A percentile compares a stretch with the other conserved stretches of the same genome.
Conservation (phyloP, 345 rosid species). For the Gossypium herbaceum region DNA sequence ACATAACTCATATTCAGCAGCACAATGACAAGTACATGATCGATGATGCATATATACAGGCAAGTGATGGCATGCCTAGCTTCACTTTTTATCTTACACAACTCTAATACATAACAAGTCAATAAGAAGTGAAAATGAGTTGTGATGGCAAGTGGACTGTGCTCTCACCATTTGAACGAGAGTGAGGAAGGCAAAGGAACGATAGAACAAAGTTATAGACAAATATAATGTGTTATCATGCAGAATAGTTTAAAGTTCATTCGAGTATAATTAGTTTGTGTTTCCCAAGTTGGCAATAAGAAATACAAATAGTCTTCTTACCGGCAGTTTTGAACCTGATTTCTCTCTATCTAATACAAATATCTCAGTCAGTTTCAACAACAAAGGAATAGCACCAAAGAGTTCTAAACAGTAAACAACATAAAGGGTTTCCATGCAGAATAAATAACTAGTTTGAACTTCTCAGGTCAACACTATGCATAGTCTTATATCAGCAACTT, state of each 20-base stretch:
- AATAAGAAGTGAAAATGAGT: neutral
- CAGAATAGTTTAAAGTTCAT: neutral
- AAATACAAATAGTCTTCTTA: neutral
- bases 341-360: neutral
- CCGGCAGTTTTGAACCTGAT: neutral
- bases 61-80: neutral
- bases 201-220: neutral
- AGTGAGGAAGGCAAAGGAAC: neutral
- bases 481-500: neutral
- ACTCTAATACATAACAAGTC: neutral
- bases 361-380: neutral
- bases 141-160: neutral
- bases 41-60: neutral
- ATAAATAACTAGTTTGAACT: neutral
- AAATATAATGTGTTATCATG: neutral
- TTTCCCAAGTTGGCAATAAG: neutral
- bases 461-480: neutral
- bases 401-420: neutral
- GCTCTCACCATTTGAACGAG: neutral
- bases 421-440: neutral
- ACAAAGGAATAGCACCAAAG: neutral
- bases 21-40: neutral
- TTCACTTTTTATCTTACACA: neutral
- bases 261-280: neutral
- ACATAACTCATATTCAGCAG: neutral